These are phyloP conservation scores for Yamadazyma sp. DNA, from an alignment of 1,139 yeast species.

Conservation along the genomic window DNA sequence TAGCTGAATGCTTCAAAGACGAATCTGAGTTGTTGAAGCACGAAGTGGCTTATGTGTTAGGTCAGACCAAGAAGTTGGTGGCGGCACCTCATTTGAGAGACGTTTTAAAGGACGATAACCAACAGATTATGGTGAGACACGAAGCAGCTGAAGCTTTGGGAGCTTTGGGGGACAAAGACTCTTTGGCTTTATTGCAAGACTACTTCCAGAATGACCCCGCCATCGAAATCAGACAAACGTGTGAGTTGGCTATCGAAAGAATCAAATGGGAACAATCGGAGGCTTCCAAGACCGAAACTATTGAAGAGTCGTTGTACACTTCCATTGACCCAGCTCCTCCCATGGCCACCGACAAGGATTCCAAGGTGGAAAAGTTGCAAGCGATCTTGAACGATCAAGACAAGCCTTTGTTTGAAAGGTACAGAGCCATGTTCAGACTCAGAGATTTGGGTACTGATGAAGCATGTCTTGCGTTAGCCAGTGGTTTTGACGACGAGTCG, in stretches of 20 bases:
- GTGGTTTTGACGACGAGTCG: slow-evolving; percentile 86
- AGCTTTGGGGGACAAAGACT: slow-evolving; percentile 82
- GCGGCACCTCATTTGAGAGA: slow-evolving; percentile 75
- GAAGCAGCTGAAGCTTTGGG: slow-evolving; percentile 99
- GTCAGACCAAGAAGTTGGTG: slow-evolving; percentile 83
- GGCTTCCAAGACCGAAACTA: slow-evolving; percentile 57
- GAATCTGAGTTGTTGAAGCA: slow-evolving; percentile 93
- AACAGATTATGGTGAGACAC: slow-evolving; percentile 96
- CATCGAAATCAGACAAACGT: slow-evolving; percentile 91
- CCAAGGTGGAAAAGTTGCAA: slow-evolving; percentile 63
- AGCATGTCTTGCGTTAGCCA: slow-evolving; percentile 87
- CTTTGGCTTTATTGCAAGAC: slow-evolving; percentile 65
- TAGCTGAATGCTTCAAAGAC: slow-evolving; percentile 78
- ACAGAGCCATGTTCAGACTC: slow-evolving; percentile 97
- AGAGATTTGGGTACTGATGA: slow-evolving; percentile 93
- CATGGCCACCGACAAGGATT: slow-evolving; percentile 60
- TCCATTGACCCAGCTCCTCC: slow-evolving; percentile 99
- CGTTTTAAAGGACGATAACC: slow-evolving; percentile 67
- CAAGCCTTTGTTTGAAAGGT: slow-evolving; percentile 85
- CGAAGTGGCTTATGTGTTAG: slow-evolving; percentile 97
- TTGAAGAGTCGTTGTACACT: slow-evolving; percentile 75
- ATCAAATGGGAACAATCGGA: slow-evolving; percentile 89
- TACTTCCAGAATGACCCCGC: slow-evolving; percentile 73
- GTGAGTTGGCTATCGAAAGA: slow-evolving; percentile 94
- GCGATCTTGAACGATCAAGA: slow-evolving; percentile 70